Base-by-base conservation (phyloP, 305 asterid species). In the Fraxinus dipetala region DNA sequence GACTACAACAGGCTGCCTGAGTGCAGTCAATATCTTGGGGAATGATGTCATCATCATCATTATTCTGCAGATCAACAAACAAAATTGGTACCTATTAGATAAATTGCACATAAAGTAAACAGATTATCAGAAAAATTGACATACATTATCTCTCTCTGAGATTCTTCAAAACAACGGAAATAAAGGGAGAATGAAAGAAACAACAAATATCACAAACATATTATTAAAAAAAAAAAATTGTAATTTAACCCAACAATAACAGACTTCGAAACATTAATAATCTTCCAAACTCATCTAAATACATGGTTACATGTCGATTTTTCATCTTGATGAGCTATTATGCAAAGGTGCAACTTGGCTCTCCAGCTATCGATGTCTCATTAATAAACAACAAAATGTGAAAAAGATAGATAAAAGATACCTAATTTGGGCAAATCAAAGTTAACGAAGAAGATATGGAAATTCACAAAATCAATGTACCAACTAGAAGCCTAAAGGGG, bases 1-100 rank as follows among this genome's bases (percentile, higher is more conserved):
- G 43, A 34, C 5, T 38, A 69, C 91, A 89, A 45, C 74, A 22
- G 77, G 78, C 81, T 6, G 13, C 65, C 4, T 77, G 84, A 76
- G 32, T 79, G 1, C 24, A 22, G 6, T 36, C 81, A 38, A 43
- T 26, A 20, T 48, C 69, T 31, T 28, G 48, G 35, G 76, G 18
- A 5, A 14, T 45, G 22, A 10, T 73, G 16, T 67, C 63, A 28
- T 36, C 82, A 30, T 79, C 13, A 7, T 82, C 75, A 30, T 30
- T 30, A 28, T 11, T 73, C 89, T 85, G 81, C 73, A 45, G 32
- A 79, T 24, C 72, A 63, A 22, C 54, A 9, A 22, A 73, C 20
- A 8, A 10, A 28, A 30, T 69, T 30, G 14, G 31, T 26, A 69
- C 75, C 20, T 11, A 30, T 69, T 30, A 69, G 75, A 30, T 69